Evolutionary conservation across 2,329 filamentous ascomycete genomes (phyloP).

Genomic region (Arthroderma sp.): DNA sequence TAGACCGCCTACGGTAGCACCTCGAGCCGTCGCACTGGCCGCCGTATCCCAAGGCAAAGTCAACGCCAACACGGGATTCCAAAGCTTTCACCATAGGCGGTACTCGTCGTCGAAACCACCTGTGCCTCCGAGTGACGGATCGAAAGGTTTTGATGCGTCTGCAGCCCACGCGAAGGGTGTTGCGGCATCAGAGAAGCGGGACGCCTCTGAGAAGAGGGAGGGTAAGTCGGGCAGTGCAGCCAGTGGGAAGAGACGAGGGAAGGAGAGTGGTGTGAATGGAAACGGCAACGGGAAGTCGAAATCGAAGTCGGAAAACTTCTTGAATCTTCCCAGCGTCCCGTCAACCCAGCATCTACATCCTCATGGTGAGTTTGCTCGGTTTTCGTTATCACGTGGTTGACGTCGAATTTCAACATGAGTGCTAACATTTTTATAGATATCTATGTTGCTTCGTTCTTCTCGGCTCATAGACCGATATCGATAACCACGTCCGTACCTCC

Average conservation of each 20-base stretch:
- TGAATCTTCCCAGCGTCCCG: constrained; percentile 36
- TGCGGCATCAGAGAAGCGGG: constrained; percentile 24
- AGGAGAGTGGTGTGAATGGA: constrained; percentile 17
- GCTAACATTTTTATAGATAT: constrained; percentile 48
- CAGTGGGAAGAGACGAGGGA: constrained; percentile 21
- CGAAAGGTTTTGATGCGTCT: constrained; percentile 27
- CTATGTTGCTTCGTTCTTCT: constrained; percentile 84
- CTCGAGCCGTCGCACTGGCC: constrained; percentile 17
- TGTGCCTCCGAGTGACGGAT: constrained; percentile 33
- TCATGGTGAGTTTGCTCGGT: constrained; percentile 26
- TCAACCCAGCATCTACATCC: constrained; percentile 36
- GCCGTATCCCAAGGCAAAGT: constrained; percentile 18
- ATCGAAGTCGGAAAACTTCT: constrained; percentile 26
- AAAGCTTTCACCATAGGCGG: constrained; percentile 28
- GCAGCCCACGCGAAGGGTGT: constrained; percentile 26
- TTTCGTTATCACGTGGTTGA: constrained; percentile 6
- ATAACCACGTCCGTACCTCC: constrained; percentile 69
- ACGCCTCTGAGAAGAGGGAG: constrained; percentile 14
- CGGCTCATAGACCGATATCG: constrained; percentile 85
- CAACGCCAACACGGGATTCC: constrained; percentile 16
- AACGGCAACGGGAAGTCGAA: constrained; percentile 13
- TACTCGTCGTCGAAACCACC: constrained; percentile 38
- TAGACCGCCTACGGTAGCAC: constrained; percentile 23
- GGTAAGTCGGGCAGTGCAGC: constrained; percentile 15
- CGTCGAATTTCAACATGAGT: neutral